These are phyloP conservation scores for Ormosia emarginata DNA, from an alignment of 306 rosid species.

Conservation along the genomic window DNA sequence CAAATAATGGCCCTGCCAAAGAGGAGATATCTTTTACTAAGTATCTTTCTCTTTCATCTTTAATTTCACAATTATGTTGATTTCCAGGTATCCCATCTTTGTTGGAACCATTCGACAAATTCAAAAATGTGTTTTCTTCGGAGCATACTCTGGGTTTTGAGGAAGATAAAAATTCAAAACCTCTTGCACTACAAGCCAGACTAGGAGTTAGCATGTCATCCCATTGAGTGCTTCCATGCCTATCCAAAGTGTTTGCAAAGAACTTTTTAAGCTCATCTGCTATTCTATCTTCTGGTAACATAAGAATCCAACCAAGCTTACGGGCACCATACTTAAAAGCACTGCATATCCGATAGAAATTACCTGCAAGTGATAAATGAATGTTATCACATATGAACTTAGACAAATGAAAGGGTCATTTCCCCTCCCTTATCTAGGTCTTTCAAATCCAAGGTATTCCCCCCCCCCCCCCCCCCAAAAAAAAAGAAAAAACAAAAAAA, in stretches of 20 bases:
- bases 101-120: slow-evolving; percentile 21
- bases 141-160: not conserved
- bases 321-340: slow-evolving; percentile 86
- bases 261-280: slow-evolving; percentile 58
- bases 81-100: slow-evolving; percentile 26
- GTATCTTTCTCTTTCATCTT: slow-evolving; percentile 27
- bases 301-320: slow-evolving; percentile 76
- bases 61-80: slow-evolving; percentile 23
- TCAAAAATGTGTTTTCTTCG: slow-evolving; percentile 29
- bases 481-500: not conserved
- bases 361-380: slow-evolving; percentile 53
- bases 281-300: slow-evolving; percentile 60
- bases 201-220: slow-evolving; percentile 24
- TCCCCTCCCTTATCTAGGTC: too few species aligned
- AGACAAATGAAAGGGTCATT: not conserved
- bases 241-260: slow-evolving; percentile 61
- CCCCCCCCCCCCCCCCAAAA: too few species aligned
- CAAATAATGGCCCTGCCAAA: slow-evolving; percentile 15
- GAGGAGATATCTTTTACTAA: slow-evolving; percentile 22
- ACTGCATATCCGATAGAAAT: slow-evolving; percentile 77
- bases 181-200: not conserved
- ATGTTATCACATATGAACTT: slow-evolving; percentile 1
- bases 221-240: slow-evolving; percentile 53
- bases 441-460: too few species aligned
- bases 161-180: slow-evolving; percentile 13